phyloP scores from a whole-genome alignment of 164 flowering plant species.

The Dillenia turbinata region DNA sequence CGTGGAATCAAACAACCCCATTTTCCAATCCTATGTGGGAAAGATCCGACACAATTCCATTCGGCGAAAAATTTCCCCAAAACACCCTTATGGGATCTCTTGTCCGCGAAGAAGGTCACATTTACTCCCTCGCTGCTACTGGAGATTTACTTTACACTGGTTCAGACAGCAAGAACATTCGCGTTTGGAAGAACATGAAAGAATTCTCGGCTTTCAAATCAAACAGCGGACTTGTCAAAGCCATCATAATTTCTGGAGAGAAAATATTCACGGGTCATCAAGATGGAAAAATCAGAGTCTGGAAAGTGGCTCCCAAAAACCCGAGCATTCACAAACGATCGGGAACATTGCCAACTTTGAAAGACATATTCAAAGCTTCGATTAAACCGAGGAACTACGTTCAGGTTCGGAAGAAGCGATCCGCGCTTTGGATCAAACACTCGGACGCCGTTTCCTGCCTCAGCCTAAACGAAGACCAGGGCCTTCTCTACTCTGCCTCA shows the following conservation, averaged over 20 bases:
- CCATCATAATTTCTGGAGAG: conserved; percentile 60
- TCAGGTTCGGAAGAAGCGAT: conserved; percentile 39
- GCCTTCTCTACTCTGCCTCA: conserved; percentile 70
- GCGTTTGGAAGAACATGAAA: conserved; percentile 73
- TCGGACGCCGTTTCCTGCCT: conserved; percentile 78
- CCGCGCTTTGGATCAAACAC: conserved; percentile 76
- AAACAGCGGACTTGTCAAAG: conserved; percentile 77
- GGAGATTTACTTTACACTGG: conserved; percentile 78
- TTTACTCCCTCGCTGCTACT: conserved; percentile 65
- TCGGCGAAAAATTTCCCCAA: conserved; percentile 14
- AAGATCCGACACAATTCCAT: conserved; percentile 6
- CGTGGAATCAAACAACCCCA: conserved; percentile 46
- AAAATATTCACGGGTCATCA: conserved; percentile 90
- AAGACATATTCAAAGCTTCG: conserved; percentile 62
- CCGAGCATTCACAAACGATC: conserved; percentile 43
- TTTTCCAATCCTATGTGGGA: too few species aligned
- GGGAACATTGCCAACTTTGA: conserved; percentile 62
- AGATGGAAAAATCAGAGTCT: conserved; percentile 80
- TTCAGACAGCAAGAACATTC: conserved; percentile 93
- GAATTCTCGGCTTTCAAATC: conserved; percentile 74
- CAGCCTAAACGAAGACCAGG: conserved; percentile 56
- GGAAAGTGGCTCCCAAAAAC: conserved; percentile 52
- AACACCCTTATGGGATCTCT: conserved; percentile 60
- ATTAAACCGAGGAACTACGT: conserved; percentile 70
- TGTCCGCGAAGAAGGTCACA: conserved; percentile 82